phyloP scores from a whole-genome alignment of 257 asterid genomes.

The Lavandula angustifolia region DNA sequence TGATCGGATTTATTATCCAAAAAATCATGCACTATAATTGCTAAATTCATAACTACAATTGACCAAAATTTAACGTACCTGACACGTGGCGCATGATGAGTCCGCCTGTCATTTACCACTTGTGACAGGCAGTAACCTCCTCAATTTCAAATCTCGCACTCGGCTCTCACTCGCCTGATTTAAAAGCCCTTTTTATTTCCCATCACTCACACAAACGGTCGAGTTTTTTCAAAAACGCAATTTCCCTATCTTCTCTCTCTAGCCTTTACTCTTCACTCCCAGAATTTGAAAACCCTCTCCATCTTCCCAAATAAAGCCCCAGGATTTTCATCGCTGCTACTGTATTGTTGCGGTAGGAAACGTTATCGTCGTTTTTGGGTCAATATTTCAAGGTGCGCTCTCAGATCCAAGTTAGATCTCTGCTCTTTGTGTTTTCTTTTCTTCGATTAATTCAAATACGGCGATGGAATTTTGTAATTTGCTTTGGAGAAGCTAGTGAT shows the following conservation, averaged over 20 bases:
- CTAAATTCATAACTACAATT: too few relatives aligned
- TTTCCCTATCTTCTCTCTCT: slow-evolving; percentile 30
- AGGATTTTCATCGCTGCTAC: slow-evolving; percentile 19
- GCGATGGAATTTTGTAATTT: background rate
- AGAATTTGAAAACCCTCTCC: slow-evolving; percentile 7
- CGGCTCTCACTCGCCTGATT: slow-evolving; percentile 17
- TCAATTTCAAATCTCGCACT: slow-evolving; percentile 32
- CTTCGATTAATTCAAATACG: background rate
- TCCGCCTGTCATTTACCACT: slow-evolving; percentile 19
- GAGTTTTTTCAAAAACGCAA: slow-evolving; percentile 26
- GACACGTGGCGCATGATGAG: slow-evolving; percentile 26
- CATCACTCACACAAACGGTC: slow-evolving; percentile 43
- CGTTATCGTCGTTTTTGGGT: slow-evolving; percentile 20
- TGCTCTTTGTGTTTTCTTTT: background rate
- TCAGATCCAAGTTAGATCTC: slow-evolving; percentile 24
- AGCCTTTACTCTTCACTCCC: slow-evolving; percentile 21
- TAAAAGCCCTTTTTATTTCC: slow-evolving; percentile 27
- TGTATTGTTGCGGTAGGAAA: slow-evolving; percentile 1
- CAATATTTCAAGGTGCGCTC: slow-evolving; percentile 34
- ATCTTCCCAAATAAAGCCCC: slow-evolving; percentile 18
- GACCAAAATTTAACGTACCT: too few relatives aligned
- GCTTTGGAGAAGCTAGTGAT: background rate
- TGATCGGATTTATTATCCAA: too few relatives aligned
- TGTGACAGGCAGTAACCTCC: slow-evolving; percentile 30
- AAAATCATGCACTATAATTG: too few relatives aligned